Evolutionary conservation across 306 rosid genomes (phyloP).

Genomic region (Prunus kanzakura): DNA sequence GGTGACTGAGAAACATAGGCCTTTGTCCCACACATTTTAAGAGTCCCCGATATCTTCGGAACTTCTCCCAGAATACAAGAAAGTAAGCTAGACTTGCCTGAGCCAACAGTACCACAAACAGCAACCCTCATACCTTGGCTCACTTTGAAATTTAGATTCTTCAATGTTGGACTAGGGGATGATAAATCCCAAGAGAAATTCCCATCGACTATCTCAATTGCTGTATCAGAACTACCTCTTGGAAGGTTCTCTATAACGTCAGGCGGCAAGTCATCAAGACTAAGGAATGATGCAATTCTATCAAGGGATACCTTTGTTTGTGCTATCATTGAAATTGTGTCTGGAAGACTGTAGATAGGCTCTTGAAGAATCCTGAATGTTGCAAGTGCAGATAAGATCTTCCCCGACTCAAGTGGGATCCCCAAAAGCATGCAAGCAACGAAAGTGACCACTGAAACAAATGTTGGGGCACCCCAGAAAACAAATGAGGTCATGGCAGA

Average conservation of each 20-base stretch:
- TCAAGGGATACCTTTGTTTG: constrained; percentile 84
- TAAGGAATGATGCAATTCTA: constrained; percentile 67
- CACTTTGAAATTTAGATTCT: constrained; percentile 48
- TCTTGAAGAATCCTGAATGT: constrained; percentile 80
- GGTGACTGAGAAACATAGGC: constrained; percentile 91
- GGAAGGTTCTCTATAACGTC: constrained; percentile 67
- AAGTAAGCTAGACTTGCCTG: constrained; percentile 88
- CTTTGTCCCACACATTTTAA: constrained; percentile 73
- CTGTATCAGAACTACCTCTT: constrained; percentile 48
- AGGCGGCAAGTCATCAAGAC: constrained; percentile 59
- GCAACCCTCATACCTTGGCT: constrained; percentile 72
- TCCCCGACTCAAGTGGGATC: constrained; percentile 84
- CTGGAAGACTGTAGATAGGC: constrained; percentile 53
- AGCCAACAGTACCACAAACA: constrained; percentile 84
- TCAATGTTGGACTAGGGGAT: constrained; percentile 38
- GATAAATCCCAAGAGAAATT: constrained; percentile 79
- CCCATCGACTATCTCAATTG: constrained; percentile 62
- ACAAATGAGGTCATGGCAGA: constrained; percentile 44
- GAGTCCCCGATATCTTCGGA: constrained; percentile 62
- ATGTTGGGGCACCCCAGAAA: constrained; percentile 71
- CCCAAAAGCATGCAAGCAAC: constrained; percentile 68
- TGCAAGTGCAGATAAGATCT: constrained; percentile 85
- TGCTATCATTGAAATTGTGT: constrained; percentile 62
- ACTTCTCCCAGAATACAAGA: constrained; percentile 80
- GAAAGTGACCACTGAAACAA: constrained; percentile 71